These are phyloP conservation scores for Fusarium circinatum DNA, from an alignment of 2,329 filamentous ascomycete species.

Conservation along the genomic window DNA sequence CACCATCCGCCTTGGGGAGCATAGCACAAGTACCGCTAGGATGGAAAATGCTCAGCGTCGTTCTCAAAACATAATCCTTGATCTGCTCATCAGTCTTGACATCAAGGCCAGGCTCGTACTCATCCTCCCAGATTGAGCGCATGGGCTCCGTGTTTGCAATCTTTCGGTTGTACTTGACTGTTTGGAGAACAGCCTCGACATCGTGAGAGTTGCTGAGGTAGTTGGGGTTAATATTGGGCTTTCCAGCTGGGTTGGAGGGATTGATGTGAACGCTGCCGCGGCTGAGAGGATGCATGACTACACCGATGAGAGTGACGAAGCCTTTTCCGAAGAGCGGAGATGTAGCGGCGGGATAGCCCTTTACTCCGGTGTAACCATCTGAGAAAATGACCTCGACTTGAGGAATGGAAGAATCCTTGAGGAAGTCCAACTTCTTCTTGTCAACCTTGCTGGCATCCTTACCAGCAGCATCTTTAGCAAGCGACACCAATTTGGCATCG, in stretches of 20 bases:
- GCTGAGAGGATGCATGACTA: conserved; percentile 69
- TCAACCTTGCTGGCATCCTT: conserved; percentile 47
- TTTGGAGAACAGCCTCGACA: conserved; percentile 47
- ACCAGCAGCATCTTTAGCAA: conserved; percentile 40
- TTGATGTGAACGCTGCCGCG: conserved; percentile 39
- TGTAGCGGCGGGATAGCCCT: conserved; percentile 44
- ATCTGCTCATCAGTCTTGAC: conserved; percentile 33
- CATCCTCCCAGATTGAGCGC: conserved; percentile 44
- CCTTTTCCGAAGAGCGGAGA: conserved; percentile 37
- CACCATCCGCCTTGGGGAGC: conserved; percentile 56
- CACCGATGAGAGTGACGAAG: conserved; percentile 61
- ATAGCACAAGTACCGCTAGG: conserved; percentile 58
- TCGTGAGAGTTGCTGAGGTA: conserved; percentile 45
- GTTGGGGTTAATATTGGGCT: conserved; percentile 39
- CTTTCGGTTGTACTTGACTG: conserved; percentile 46
- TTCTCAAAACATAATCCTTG: conserved; percentile 24
- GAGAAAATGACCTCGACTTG: conserved; percentile 46
- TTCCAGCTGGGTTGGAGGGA: conserved; percentile 20
- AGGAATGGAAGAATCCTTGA: conserved; percentile 45
- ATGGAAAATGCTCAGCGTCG: conserved; percentile 47
- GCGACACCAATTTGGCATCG: conserved; percentile 12
- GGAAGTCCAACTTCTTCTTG: conserved; percentile 53
- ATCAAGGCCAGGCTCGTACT: conserved; percentile 47
- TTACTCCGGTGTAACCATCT: conserved; percentile 45
- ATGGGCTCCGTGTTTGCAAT: conserved; percentile 48